Evolutionary conservation across 2,329 filamentous ascomycete genomes (phyloP), one percentile per base, ranked within the genome.

Genomic region (Claviceps capensis): DNA sequence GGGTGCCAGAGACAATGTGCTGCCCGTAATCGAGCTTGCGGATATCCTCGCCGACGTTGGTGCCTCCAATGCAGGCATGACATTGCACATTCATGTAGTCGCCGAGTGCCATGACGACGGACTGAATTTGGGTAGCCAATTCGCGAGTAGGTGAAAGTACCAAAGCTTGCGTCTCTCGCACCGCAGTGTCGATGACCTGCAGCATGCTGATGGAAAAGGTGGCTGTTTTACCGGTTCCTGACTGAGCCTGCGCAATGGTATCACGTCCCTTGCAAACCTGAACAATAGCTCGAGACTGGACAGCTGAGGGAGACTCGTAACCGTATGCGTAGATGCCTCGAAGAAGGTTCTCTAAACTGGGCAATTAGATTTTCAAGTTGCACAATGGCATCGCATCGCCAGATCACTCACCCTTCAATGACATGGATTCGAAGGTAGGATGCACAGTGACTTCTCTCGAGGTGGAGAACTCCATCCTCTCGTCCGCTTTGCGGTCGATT

Each of bases 81-180:
- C 93, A 98, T 71, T 98, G 90, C 3, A 98, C 88, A 66, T 96
- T 96, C 93, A 98, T 97, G 76, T 96, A 98, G 71, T 98, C 93
- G 59, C 93, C 93, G n/a, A 98, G 81, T n/a, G 93, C 93, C 83
- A 97, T 95, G 61, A 98, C 86, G 54, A 98, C 93, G 38, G 88
- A 95, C 72, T 98, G 93, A 58, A 98, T 98, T 72, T 98, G 93
- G 30, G 91, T 96, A 46, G 93, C 93, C 58, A 98, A 76, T 78
- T 98, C 93, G 66, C 93, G 88, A 19, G 91, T 97, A 2, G 93
- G 93, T 4, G 93, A 96, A 8, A 98, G 81, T 9, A 98, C 90
- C 45, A 98, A 82, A 5, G 93, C 93, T 75, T 96, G 90, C 40
- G 88, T 93, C 72, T 95, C 88, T 62, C 89, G 85, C 51, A 95